Evolutionary conservation across 2,329 filamentous ascomycete species (phyloP).

Genomic region (Botrytis squamosa): DNA sequence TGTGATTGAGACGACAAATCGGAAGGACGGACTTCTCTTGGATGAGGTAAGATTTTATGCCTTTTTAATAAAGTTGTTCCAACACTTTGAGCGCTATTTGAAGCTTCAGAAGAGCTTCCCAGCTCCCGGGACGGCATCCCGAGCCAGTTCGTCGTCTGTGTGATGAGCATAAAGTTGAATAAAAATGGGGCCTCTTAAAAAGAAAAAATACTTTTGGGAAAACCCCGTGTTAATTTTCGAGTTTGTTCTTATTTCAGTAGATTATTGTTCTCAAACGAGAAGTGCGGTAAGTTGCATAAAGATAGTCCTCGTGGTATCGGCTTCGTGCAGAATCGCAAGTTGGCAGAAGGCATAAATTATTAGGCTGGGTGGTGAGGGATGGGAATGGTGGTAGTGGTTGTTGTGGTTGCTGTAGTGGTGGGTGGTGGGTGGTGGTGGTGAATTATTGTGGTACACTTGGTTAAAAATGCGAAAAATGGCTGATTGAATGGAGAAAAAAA

Average conservation of each 20-base stretch:
- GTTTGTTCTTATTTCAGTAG: neutral
- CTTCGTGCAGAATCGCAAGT: slow-evolving; percentile 18
- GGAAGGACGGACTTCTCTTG: slow-evolving; percentile 29
- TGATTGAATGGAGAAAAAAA: slow-evolving; percentile 1
- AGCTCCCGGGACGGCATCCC: slow-evolving; percentile 38
- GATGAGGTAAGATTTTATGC: slow-evolving; percentile 39
- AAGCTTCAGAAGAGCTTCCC: slow-evolving; percentile 33
- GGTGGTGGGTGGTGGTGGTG: neutral
- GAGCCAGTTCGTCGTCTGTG: slow-evolving; percentile 38
- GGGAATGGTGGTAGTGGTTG: neutral
- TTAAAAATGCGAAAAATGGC: neutral
- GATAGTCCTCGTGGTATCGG: slow-evolving; percentile 16
- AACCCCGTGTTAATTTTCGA: slow-evolving; percentile 3
- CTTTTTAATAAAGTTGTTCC: slow-evolving; percentile 37
- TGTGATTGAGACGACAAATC: slow-evolving; percentile 29
- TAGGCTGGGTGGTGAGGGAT: neutral
- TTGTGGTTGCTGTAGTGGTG: neutral
- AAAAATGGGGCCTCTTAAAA: neutral
- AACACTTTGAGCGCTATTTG: slow-evolving; percentile 32
- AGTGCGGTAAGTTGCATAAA: slow-evolving; percentile 18
- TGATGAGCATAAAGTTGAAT: slow-evolving; percentile 38
- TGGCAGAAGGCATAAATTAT: slow-evolving; percentile 3
- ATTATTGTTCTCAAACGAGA: slow-evolving; percentile 6
- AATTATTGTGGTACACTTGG: slow-evolving; percentile 6
- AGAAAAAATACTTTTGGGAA: neutral